Base-by-base conservation (phyloP, 2,329 filamentous ascomycete genomes). In the Hypoxylon sp. region DNA sequence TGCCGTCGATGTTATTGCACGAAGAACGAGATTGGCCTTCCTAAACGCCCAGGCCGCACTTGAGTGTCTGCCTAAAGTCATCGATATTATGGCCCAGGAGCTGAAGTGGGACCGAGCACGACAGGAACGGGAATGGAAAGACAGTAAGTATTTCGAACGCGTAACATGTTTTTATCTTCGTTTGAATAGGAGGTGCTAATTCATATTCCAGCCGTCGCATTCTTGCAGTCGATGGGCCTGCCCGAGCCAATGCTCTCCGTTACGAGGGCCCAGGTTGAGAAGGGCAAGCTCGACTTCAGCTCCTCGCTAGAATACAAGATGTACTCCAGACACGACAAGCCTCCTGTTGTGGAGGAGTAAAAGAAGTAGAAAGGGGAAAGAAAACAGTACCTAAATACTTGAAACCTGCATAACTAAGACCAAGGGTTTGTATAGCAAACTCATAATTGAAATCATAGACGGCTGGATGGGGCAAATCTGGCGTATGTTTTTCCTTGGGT, bases 1-100 rank as follows among this genome's bases (percentile, higher is more conserved):
- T 2, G 93, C 93, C 1, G 91, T 94, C 15, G 94, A 98, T 77
- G 92, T 98, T 11, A 84, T 98, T 51, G 94, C 94, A 2, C 88
- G 95, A 65, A 87, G 94, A 68, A 98, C 92, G 44, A 86, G 95
- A 62, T 82, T 98, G 62, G 92, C 94, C 7, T 98, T 98, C 83
- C 82, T 98, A 73, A 97, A 97, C 78, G 94, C 94, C 4, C 93
- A 97, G 80, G 94, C 94, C 10, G 91, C 94, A 0, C 88, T 97
- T 8, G 93, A 97, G 81, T 91, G 93, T 1, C 86, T 97, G 50
- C 94, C 95, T 4, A 87, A 83, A 64, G 89, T 98, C 64, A 96
- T 98, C 75, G 94, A 98, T 78, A 87, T 97, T 67, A 97, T 98
- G 94, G 87, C 84, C 35, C 88, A 92, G 74, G 94, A 98, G 83